These are phyloP conservation scores for Aspergillus panamensis DNA, from an alignment of 495 filamentous ascomycete genomes.

Conservation along the genomic window DNA sequence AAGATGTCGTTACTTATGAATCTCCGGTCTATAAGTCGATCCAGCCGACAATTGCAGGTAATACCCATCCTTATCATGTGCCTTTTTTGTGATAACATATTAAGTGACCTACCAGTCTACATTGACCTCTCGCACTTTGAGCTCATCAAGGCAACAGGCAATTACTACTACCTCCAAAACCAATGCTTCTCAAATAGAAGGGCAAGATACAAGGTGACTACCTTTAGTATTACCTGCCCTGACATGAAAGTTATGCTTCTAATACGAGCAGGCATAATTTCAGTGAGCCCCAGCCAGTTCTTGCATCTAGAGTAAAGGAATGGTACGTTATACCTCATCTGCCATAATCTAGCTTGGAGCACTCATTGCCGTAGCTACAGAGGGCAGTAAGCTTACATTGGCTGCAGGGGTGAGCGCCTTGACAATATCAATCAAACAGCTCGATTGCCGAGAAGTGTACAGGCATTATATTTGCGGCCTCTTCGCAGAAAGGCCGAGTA, in stretches of 20 bases:
- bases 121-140: conserved; percentile 2
- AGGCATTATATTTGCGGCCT: conserved; percentile 81
- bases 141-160: conserved; percentile 1
- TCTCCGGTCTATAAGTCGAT: neutral
- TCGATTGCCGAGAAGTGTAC: conserved; percentile 69
- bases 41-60: conserved; percentile 9
- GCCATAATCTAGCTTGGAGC: neutral
- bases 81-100: neutral
- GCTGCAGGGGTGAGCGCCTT: conserved; percentile 38
- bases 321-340: conserved; percentile 10
- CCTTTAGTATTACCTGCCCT: neutral
- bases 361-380: neutral
- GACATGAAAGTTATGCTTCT: neutral
- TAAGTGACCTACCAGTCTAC: conserved; percentile 8
- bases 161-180: neutral
- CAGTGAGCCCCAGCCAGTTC: neutral
- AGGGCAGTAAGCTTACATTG: conserved; percentile 4
- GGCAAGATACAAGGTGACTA: neutral
- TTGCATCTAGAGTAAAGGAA: conserved; percentile 6
- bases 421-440: conserved; percentile 34
- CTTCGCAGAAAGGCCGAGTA: conserved; percentile 69
- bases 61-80: neutral
- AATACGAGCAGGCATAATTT: neutral
- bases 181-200: neutral
- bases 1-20: neutral